Evolutionary conservation across 495 filamentous ascomycete species (phyloP).

Genomic region (Aspergillus nidulans): DNA sequence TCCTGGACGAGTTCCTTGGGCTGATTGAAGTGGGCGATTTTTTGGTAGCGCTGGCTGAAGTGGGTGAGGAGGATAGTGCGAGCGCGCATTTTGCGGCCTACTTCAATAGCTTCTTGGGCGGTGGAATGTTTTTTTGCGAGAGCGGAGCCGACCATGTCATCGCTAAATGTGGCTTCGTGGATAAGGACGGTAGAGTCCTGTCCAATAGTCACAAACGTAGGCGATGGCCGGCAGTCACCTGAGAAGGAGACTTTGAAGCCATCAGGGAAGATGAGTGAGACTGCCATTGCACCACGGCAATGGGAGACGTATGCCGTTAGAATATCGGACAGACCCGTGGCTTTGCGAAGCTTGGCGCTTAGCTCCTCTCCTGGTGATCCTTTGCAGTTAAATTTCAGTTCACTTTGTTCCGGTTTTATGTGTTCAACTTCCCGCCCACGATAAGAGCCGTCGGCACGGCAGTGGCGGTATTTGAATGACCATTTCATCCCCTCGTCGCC

Average conservation of each 20-base stretch:
- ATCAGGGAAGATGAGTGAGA: conserved; percentile 68
- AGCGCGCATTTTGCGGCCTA: conserved; percentile 75
- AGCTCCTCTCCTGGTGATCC: conserved; percentile 16
- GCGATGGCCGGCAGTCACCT: conserved; percentile 82
- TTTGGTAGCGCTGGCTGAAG: conserved; percentile 94
- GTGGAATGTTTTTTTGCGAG: conserved; percentile 88
- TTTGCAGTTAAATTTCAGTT: conserved; percentile 25
- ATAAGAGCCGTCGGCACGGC: conserved; percentile 24
- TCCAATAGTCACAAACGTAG: conserved; percentile 64
- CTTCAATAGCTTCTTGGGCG: conserved; percentile 71
- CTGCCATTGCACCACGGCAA: conserved; percentile 72
- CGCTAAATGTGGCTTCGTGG: conserved; percentile 94
- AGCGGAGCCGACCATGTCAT: conserved; percentile 73
- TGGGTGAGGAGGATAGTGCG: conserved; percentile 78
- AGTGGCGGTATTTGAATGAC: conserved; percentile 29
- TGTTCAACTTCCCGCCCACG: conserved; percentile 12
- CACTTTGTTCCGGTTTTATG: conserved; percentile 12
- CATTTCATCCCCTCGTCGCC: conserved; percentile 17
- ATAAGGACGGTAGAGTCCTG: conserved; percentile 73
- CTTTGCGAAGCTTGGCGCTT: conserved; percentile 31
- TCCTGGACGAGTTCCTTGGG: background rate
- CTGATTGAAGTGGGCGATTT: conserved; percentile 43
- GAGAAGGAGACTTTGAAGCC: conserved; percentile 88
- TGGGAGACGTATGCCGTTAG: conserved; percentile 64
- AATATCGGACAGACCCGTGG: conserved; percentile 42